phyloP scores from a whole-genome alignment of 73 alveolate genomes.

The Blepharisma japonicum region DNA sequence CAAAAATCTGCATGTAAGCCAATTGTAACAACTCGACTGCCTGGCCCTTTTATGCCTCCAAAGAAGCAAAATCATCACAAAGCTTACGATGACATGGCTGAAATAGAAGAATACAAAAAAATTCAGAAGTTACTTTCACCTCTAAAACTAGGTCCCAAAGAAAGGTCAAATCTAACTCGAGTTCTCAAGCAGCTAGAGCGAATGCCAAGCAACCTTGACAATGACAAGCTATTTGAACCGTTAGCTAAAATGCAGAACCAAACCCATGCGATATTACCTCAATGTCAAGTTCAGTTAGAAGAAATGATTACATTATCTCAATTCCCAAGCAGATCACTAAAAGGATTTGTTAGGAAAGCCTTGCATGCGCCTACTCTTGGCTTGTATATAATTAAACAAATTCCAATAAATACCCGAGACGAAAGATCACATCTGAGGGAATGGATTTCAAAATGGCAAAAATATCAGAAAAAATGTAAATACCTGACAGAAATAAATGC shows the following conservation, averaged over 20 bases:
- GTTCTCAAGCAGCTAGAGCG: background rate
- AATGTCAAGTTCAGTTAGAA: conserved; percentile 26
- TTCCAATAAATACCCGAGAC: conserved; percentile 54
- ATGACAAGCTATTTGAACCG: no score
- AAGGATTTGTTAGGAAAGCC: conserved; percentile 71
- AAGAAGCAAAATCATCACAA: conserved; percentile 6
- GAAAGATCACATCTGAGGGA: conserved; percentile 61
- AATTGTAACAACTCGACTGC: no score
- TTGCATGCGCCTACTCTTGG: conserved; percentile 75
- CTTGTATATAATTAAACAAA: conserved; percentile 62
- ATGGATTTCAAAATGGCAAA: conserved; percentile 64
- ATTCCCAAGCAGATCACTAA: conserved; percentile 21
- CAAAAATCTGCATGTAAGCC: no score
- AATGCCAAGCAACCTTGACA: background rate
- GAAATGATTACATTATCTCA: conserved; percentile 60
- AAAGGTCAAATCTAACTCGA: background rate
- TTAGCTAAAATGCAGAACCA: no score
- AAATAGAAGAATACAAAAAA: conserved; percentile 3
- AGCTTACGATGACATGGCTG: background rate
- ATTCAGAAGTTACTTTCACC: conserved; percentile 4
- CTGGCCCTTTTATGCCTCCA: no score
- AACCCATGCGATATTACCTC: background rate
- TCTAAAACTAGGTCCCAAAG: conserved; percentile 1
- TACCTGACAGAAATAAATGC: conserved; percentile 45
- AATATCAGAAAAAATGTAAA: conserved; percentile 32